Evolutionary conservation across 2,329 filamentous ascomycete genomes (phyloP), one percentile per base, ranked within the genome.

Genomic region (Alternaria burnsii): DNA sequence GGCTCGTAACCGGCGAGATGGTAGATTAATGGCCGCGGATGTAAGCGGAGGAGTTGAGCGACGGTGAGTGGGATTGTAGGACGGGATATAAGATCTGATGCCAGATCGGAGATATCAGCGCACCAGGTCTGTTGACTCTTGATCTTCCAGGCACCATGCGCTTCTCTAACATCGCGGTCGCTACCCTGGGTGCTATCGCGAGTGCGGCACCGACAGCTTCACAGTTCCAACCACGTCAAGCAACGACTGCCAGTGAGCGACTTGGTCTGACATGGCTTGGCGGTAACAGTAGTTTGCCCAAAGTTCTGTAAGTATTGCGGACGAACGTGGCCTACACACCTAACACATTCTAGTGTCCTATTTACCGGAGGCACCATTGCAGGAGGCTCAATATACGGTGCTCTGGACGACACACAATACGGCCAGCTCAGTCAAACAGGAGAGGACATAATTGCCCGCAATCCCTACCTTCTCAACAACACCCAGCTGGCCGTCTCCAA

Each of bases 401-500:
- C 71, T 2, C 52, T 74, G 0, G 71, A 74, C 53, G 71, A 74
- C 46, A 74, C 71, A 1, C 71, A 72, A 51, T 74, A 73, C 47
- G 71, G 71, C 1, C 71, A 74, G n/a, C 60, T 38, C 32, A 20
- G 12, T 54, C 68, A 34, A n/a, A 70, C 61, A 0, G 71, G 67
- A 18, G 71, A 74, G 41, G 32, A 71, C 36, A 72, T 74, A 10
- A 74, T 74, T 30, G 68, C 69, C 4, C 62, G 66, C 4, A 72
- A 74, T 26, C 66, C 68, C 1, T 73, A 74, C 47, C 62, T 74
- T 0, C 58, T 73, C 7, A 73, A 74, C 48, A 61, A 73, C 47
- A 73, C 72, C 3, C 71, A 73, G 43, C 68, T 74, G 1, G 72
- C 72, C 5, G 68, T 74, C 4, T 72, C 72, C 0, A 73, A 74